Percentiles rank a stretch among this genome's conserved stretches.
Evolutionary conservation across 768 basidiomycete genomes (phyloP).

Genomic region (Podaxis pistillaris): DNA sequence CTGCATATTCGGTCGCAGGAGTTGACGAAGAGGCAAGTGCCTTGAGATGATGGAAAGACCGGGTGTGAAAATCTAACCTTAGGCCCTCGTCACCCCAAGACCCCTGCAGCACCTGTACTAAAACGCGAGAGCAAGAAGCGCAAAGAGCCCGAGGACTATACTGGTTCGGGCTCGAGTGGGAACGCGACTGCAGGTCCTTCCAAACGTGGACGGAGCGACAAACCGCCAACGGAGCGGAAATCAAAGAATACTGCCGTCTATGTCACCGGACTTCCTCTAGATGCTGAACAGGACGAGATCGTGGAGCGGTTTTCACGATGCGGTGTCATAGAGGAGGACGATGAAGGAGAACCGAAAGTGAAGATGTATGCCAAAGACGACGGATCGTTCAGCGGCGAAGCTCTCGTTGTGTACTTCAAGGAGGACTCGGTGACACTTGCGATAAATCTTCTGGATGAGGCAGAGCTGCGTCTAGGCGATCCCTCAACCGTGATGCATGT

Average conservation of each 20-base stretch:
- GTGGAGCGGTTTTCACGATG: constrained; percentile 87
- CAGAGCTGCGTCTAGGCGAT: constrained; percentile 84
- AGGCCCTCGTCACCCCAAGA: constrained; percentile 41
- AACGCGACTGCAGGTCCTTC: constrained; percentile 45
- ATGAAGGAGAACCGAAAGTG: constrained; percentile 87
- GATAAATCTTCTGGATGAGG: constrained; percentile 83
- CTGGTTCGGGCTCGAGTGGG: constrained; percentile 39
- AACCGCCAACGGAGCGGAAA: constrained; percentile 48
- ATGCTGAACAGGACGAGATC: constrained; percentile 73
- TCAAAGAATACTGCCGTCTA: constrained; percentile 95
- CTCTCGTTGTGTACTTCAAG: constrained; percentile 95
- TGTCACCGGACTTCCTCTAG: constrained; percentile 78
- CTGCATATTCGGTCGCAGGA: constrained; percentile 88
- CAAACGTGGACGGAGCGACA: constrained; percentile 67
- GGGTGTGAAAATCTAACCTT: constrained; percentile 15
- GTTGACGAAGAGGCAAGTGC: constrained; percentile 88
- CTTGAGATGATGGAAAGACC: constrained; percentile 13
- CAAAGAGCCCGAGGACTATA: constrained; percentile 72
- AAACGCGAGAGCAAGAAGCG: constrained; percentile 80
- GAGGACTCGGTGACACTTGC: constrained; percentile 92
- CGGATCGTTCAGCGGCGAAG: constrained; percentile 90
- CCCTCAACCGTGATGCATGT: constrained; percentile 72
- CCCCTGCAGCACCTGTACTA: constrained; percentile 83
- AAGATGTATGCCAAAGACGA: constrained; percentile 92
- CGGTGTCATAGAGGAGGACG: constrained; percentile 91